Base-by-base conservation (phyloP, 2,329 filamentous ascomycete genomes). In the Zymoseptoria crescenta region DNA sequence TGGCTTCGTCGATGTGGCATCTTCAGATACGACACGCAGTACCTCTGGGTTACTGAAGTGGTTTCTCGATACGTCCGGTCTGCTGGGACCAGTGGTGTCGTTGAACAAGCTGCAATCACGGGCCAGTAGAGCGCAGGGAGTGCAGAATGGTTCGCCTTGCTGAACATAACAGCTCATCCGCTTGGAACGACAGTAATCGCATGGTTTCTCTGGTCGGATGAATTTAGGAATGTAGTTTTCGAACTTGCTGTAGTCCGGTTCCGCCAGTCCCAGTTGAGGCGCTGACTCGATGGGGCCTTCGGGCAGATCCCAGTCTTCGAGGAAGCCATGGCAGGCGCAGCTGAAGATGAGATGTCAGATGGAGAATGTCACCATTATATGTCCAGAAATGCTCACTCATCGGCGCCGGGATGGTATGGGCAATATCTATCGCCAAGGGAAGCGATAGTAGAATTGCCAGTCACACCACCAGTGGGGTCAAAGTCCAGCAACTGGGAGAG, bases 81-180 rank as follows among this genome's bases (percentile, higher is more conserved):
- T 62, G 28, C 64, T 56, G 19, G 61, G 61, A 51, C 69, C 65
- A 56, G 69, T 68, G 41, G 60, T 64, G 2, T 67, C 62, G 20
- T 74, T 71, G 55, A 66, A 73, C 63, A 81, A 76, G 65, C 76
- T 79, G 69, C 78, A 81, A 20, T 76, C 73, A 13, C 78, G 71
- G 67, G 80, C 80, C 30, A 80, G 67, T 48, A 76, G 74, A 54
- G 73, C 74, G 67, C 78, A 80, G 20, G 78, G 73, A 5, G 75
- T 79, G 64, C 78, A 80, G 27, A 68, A 70, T 8, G 70, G 68
- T 48, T 75, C 72, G 21, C 73, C 75, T 56, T 66, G 65, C 48
- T 64, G 65, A 49, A 79, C 72, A 59, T 77, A 79, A 68, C 78
- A 80, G 57, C 78, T 73, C 41, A 80, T 72, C n/a, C 74, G 71